These are phyloP conservation scores for Phytophthora nicotianae DNA, from an alignment of 352 stramenopile species.

Conservation along the genomic window DNA sequence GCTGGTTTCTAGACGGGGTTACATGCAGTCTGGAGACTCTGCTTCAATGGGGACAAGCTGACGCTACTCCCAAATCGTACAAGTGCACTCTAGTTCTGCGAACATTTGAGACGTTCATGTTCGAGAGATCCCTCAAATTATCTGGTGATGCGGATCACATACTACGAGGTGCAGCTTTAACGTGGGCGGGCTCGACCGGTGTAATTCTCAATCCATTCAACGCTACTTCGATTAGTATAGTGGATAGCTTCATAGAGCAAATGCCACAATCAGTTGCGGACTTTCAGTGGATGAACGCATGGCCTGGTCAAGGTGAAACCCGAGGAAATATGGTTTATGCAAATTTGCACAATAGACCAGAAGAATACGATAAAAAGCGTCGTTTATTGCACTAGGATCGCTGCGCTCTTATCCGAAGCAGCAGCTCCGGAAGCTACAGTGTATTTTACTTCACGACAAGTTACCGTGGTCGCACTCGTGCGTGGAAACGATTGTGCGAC, in stretches of 20 bases:
- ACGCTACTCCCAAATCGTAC: slow-evolving; percentile 11
- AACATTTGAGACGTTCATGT: slow-evolving; percentile 41
- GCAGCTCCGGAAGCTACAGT: slow-evolving; percentile 49
- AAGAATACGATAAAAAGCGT: slow-evolving; percentile 25
- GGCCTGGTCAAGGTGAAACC: slow-evolving; percentile 29
- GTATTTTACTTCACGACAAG: slow-evolving; percentile 38
- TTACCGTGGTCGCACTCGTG: slow-evolving; percentile 47
- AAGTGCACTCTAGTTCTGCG: slow-evolving; percentile 25
- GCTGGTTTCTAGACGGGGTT: slow-evolving; percentile 14
- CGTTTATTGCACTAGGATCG: slow-evolving; percentile 35
- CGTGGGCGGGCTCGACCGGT: slow-evolving; percentile 33
- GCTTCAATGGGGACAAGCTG: slow-evolving; percentile 17
- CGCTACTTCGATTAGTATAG: slow-evolving; percentile 20
- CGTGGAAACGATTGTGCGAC: slow-evolving; percentile 42
- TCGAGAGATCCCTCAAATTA: slow-evolving; percentile 11
- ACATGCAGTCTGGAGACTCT: slow-evolving; percentile 16
- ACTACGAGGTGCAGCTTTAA: slow-evolving; percentile 14
- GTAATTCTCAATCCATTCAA: slow-evolving; percentile 45
- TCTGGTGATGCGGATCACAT: slow-evolving; percentile 28
- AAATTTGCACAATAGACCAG: slow-evolving; percentile 18
- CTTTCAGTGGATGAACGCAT: slow-evolving; percentile 51
- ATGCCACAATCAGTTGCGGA: slow-evolving; percentile 21
- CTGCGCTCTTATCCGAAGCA: slow-evolving; percentile 48
- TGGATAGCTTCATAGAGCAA: slow-evolving; percentile 41
- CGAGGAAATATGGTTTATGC: slow-evolving; percentile 59